Evolutionary conservation across 306 rosid species (phyloP).

Genomic region (Ceratonia siliqua): DNA sequence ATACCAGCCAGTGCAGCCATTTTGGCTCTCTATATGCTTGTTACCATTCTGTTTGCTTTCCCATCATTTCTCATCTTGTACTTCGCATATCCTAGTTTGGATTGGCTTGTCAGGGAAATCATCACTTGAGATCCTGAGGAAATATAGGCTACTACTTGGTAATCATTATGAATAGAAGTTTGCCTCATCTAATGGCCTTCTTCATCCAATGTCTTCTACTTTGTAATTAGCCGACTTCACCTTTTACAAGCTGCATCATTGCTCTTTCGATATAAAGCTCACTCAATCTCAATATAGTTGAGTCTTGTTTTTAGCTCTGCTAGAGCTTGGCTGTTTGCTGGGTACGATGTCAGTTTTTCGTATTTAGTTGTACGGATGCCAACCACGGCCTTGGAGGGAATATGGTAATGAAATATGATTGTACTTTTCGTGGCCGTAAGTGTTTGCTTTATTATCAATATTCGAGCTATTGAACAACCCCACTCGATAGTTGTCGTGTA

Average conservation of each 20-base stretch:
- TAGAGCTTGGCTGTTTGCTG: slow-evolving; percentile 33
- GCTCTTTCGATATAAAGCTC: slow-evolving; percentile 24
- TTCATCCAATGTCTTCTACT: slow-evolving; percentile 29
- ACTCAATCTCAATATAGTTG: slow-evolving; percentile 8
- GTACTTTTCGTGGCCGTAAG: slow-evolving; percentile 18
- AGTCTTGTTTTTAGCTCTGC: slow-evolving; percentile 31
- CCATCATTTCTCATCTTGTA: slow-evolving; percentile 89
- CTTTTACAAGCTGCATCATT: slow-evolving; percentile 29
- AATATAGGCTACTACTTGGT: slow-evolving; percentile 28
- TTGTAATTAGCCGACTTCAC: slow-evolving; percentile 40
- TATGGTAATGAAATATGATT: slow-evolving; percentile 10
- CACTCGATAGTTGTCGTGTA: neutral
- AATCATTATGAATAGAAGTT: slow-evolving; percentile 39
- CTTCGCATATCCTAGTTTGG: slow-evolving; percentile 96
- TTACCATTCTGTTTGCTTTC: slow-evolving; percentile 83
- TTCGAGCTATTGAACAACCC: slow-evolving; percentile 6
- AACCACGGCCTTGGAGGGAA: slow-evolving; percentile 23
- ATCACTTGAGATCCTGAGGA: slow-evolving; percentile 50
- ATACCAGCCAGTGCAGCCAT: slow-evolving; percentile 94
- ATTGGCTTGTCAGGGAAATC: slow-evolving; percentile 95
- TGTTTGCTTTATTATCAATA: slow-evolving; percentile 20
- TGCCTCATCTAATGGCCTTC: slow-evolving; percentile 32
- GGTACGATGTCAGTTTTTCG: slow-evolving; percentile 18
- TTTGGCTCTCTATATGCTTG: slow-evolving; percentile 78
- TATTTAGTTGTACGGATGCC: slow-evolving; percentile 9